Conservation (phyloP, 2,329 filamentous ascomycete species). For the Aspergillus quadricinctus region DNA sequence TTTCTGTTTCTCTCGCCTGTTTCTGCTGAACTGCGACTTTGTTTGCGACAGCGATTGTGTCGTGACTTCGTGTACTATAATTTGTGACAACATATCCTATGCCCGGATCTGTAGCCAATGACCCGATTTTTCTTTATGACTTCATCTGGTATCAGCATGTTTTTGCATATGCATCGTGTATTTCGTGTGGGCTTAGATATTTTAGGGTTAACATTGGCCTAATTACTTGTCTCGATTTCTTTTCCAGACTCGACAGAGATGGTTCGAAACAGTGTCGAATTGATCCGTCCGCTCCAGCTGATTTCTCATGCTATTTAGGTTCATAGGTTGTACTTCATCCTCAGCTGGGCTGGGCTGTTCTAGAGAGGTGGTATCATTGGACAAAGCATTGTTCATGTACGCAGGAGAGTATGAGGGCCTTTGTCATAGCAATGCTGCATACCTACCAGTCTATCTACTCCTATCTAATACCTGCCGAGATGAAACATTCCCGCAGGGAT, state of each 20-base stretch:
- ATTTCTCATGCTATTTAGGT: neutral
- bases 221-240: neutral
- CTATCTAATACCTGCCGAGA: neutral
- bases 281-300: neutral
- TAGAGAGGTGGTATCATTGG: neutral
- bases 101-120: neutral
- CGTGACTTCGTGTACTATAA: neutral
- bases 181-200: neutral
- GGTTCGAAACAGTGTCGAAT: neutral
- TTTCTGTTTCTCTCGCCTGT: conserved; percentile 15
- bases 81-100: neutral
- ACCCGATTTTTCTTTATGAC: neutral
- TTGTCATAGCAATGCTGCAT: neutral
- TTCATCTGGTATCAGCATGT: neutral
- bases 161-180: neutral
- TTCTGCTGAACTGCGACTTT: neutral
- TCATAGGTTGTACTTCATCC: neutral
- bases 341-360: neutral
- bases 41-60: neutral
- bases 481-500: neutral
- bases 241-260: neutral
- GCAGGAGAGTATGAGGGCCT: neutral
- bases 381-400: neutral
- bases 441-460: neutral
- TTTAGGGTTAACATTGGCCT: neutral